Conservation (phyloP, 805 yeast genomes). For the Wickerhamiella qilinensis region DNA sequence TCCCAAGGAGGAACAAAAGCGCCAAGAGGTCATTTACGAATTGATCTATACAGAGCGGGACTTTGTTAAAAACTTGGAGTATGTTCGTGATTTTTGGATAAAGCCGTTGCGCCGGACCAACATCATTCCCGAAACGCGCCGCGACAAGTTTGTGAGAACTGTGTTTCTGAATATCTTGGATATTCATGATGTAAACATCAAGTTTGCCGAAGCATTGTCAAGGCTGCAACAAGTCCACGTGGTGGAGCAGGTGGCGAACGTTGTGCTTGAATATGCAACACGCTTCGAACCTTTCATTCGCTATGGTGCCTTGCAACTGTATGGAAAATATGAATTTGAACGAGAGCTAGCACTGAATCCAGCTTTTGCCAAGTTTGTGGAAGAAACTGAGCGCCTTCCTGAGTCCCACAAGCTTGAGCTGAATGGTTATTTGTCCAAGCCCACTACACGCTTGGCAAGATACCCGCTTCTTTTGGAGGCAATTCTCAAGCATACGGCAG, state of each 20-base stretch:
- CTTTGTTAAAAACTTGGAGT: conserved; percentile 86
- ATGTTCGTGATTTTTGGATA: conserved; percentile 85
- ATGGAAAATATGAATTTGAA: conserved; percentile 90
- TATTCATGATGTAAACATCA: conserved; percentile 64
- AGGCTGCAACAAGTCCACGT: conserved; percentile 77
- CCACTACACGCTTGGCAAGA: conserved; percentile 90
- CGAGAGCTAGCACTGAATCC: conserved; percentile 83
- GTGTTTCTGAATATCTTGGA: conserved; percentile 86
- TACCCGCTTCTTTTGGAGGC: conserved; percentile 75
- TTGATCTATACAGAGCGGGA: conserved; percentile 87
- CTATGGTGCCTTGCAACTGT: conserved; percentile 88
- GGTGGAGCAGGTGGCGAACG: conserved; percentile 73
- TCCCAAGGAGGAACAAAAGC: conserved; percentile 70
- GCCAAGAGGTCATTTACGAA: conserved; percentile 93
- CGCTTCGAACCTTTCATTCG: conserved; percentile 82
- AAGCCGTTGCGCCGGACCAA: conserved; percentile 76
- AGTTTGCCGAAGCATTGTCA: conserved; percentile 77
- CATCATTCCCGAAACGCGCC: conserved; percentile 73
- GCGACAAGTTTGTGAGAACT: conserved; percentile 80
- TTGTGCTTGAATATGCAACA: conserved; percentile 68
- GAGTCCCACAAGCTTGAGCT: conserved; percentile 82
- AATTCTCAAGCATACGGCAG: conserved; percentile 64
- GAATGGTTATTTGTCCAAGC: conserved; percentile 84
- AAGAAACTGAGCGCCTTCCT: conserved; percentile 70
- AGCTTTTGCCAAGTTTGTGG: conserved; percentile 82